Base-by-base conservation (phyloP, 202 grass and related monocot species). In the Zizania palustris region DNA sequence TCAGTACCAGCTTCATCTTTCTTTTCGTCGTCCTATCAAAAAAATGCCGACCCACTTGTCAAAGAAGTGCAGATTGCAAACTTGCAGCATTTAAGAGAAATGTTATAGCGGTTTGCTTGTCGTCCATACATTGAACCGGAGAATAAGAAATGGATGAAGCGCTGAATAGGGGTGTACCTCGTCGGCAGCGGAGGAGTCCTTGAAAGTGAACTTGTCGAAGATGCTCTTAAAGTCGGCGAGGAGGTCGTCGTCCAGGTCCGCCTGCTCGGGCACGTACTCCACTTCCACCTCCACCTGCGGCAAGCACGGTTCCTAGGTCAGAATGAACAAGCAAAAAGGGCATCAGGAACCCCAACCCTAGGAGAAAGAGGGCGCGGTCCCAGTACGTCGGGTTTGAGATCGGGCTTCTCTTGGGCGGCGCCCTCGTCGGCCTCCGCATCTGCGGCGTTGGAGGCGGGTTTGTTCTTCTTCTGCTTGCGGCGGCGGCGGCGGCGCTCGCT, bases 201-300 rank as follows among this genome's bases (percentile, higher is more conserved):
- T 92, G 91, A 97, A 92, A 71, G 80, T 86, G 60, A 97, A 97
- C 72, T 94, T 97, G 28, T 93, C 95, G 39, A 97, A 88, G 44
- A 94, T 82, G 67, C 64, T 76, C 80, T 90, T 97, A 45, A 94
- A 97, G 53, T 90, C 91, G 37, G 89, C 91, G 11, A 94, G 84
- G 5, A 94, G 55, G 45, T 71, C 78, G 39, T 82, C 91, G 42
- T 93, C 89, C 42, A 98, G 67, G 69, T 98, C 91, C 12, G 91
- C 80, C 77, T 88, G 79, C 69, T 98, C 95, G 55, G 95, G 85
- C 61, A 98, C 89, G 79, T 94, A 98, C 82, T 98, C 95, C 11
- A 98, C 80, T 71, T 97, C 94, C 18, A 28, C 28, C 28, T 79
- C 22, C n/a, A 90, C 69, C 93, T 92, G 9, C 35, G 18, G 4